Base-by-base conservation (phyloP, 2,329 filamentous ascomycete species). In the Xylariales sp. region DNA sequence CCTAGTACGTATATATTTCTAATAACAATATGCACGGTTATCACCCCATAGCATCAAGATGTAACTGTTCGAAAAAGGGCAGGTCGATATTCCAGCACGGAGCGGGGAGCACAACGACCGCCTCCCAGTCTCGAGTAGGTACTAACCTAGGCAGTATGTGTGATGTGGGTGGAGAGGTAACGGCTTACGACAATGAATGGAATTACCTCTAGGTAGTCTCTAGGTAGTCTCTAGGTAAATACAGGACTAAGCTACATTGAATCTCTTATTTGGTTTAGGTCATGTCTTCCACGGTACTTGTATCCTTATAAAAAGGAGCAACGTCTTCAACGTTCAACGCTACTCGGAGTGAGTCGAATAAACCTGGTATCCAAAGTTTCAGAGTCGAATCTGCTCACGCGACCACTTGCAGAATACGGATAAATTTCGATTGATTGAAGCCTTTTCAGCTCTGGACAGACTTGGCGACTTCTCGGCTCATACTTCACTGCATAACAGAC, bases 401-500 rank as follows among this genome's bases (percentile, higher is more conserved):
- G 74, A 76, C 53, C 73, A 73, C 70, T 74, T 75, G 66, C 74
- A 65, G 62, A 69, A 71, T 71, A 28, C 67, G 62, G 67, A 64
- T 12, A 60, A 60, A 61, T 14, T 16, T 48, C 7, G 8, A 43
- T 53, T 9, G 36, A 62, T 46, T 49, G 46, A 62, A 62, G 56
- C 53, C 60, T 60, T 45, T 39, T 53, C 64, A 41, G 48, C 12
- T 41, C 61, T 67, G 45, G 48, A 48, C 53, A 49, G 28, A 28
- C 52, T 61, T 49, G 57, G 39, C 32, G 39, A 14, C 36, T 48
- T 65, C 50, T 64, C 32, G 61, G 65, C 61, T 60, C 36, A 39
- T 39, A 39, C 36, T 39, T 39, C 53, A 46, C 43, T n/a, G 53
- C 59, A 63, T 59, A 30, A 28, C 43, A 56, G 64, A 45, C n/a